These are phyloP conservation scores for Colletotrichum tabaci DNA, from an alignment of 2,329 filamentous ascomycete genomes.

Conservation along the genomic window DNA sequence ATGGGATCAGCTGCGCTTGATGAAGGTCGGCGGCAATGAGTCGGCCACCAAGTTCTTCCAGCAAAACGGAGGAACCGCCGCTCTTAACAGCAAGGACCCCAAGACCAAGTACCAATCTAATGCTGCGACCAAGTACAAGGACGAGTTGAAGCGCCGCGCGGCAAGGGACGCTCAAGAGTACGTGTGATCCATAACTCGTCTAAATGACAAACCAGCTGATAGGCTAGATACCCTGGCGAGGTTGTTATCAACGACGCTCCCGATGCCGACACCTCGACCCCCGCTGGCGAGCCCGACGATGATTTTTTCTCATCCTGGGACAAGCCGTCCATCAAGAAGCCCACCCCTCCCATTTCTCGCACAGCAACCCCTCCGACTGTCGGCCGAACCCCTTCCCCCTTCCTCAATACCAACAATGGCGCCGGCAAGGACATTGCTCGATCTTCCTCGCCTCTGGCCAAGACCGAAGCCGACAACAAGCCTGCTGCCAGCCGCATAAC, in stretches of 20 bases:
- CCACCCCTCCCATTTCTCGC: slow-evolving; percentile 92
- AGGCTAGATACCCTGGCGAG: slow-evolving; percentile 81
- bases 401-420: slow-evolving; percentile 83
- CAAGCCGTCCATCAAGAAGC: slow-evolving; percentile 96
- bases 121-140: slow-evolving; percentile 97
- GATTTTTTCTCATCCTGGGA: slow-evolving; percentile 99
- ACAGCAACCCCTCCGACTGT: slow-evolving; percentile 87
- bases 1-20: slow-evolving; percentile 97
- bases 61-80: slow-evolving; percentile 93
- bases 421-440: slow-evolving; percentile 81
- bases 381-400: slow-evolving; percentile 89
- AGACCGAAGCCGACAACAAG: slow-evolving; percentile 67
- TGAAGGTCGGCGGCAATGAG: slow-evolving; percentile 99
- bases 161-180: slow-evolving; percentile 89
- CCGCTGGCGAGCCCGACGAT: slow-evolving; percentile 85
- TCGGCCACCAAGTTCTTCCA: slow-evolving; percentile 99
- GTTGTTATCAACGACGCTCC: slow-evolving; percentile 86
- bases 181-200: slow-evolving; percentile 5
- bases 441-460: slow-evolving; percentile 85
- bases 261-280: slow-evolving; percentile 77
- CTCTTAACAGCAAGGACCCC: slow-evolving; percentile 94
- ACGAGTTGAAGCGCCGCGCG: slow-evolving; percentile 90
- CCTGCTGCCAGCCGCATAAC: slow-evolving; percentile 80
- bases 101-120: slow-evolving; percentile 97
- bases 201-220: slow-evolving; percentile 45